phyloP scores from a whole-genome alignment of 208 protist species.

The Leishmania mexicana region DNA sequence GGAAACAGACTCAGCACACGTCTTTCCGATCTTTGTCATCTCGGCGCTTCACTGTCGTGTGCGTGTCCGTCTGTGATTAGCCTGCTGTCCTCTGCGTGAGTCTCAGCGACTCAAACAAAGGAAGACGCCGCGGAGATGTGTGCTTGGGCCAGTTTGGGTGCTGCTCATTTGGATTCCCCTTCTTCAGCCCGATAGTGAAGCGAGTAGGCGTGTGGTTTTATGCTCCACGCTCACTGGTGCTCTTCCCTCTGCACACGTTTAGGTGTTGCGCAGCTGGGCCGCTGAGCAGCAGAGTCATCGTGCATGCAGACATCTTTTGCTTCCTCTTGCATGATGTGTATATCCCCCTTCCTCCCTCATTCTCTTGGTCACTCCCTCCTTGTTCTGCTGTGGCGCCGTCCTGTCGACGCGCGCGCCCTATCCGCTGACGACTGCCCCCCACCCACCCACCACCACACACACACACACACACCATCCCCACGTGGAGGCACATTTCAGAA shows the following conservation, averaged over 20 bases:
- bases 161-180: not conserved
- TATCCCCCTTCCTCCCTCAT: not conserved
- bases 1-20: not conserved
- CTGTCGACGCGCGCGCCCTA: not conserved
- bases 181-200: conserved; percentile 12
- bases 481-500: not conserved
- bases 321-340: not conserved
- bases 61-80: conserved; percentile 1
- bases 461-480: not conserved
- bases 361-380: not conserved
- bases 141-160: not conserved
- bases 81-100: conserved; percentile 3
- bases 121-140: not conserved
- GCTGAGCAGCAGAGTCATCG: not conserved
- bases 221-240: not conserved
- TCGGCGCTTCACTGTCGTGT: conserved; percentile 2
- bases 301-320: not conserved
- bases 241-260: conserved; percentile 5
- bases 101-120: not conserved
- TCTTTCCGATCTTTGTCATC: not conserved
- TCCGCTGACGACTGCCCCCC: not conserved
- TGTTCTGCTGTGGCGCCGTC: not conserved
- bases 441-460: not conserved
- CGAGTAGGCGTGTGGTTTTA: conserved; percentile 8
- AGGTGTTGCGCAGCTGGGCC: not conserved